Evolutionary conservation across 2,329 filamentous ascomycete genomes (phyloP), one percentile per base, ranked within the genome.

Genomic region (Clarireedia paspali): DNA sequence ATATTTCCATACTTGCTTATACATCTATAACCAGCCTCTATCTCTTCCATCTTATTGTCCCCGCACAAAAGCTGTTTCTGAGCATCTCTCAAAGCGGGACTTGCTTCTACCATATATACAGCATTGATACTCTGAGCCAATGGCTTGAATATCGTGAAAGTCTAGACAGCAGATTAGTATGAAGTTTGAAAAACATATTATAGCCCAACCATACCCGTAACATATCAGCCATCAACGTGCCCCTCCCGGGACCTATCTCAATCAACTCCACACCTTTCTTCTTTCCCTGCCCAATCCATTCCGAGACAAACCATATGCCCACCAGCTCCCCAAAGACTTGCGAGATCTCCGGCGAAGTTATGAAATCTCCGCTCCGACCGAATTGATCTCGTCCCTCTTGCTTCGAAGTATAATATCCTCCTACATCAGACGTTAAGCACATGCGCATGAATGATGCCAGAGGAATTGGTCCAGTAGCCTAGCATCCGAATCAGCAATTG

Each of bases 381-480:
- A 99, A 99, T 61, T 92, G 91, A 68, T 96, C 91, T 47, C 85
- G 81, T 20, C 80, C 84, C 58, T 82, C 73, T 53, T 79, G 78
- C 45, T 85, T 79, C 24, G 84, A 82, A 0, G 91, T 97, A 73
- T 99, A 99, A 75, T 99, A 99, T 53, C 94, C 94, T 57, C 90
- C 91, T 40, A 90, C 74, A 59, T 94, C 89, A 10, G 89, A 88
- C 0, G 94, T 99, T 61, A 99, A 82, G 70, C 92, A 96, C 85
- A 97, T 95, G 69, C 94, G 91, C 94, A 99, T 99, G 71, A 91
- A 99, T 52, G 90, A 87, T 5, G 94, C 91, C 59, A 99, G 81
- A 0, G 94, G 89, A 27, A 97, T 84, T 4, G 94, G 92, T 0
- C 94, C 94, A 10, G 94, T 97, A 42, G 87, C 83, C 84, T 88